Evolutionary conservation across 1,139 yeast species (phyloP).

Genomic region (Casaregolazyma suthepensis): DNA sequence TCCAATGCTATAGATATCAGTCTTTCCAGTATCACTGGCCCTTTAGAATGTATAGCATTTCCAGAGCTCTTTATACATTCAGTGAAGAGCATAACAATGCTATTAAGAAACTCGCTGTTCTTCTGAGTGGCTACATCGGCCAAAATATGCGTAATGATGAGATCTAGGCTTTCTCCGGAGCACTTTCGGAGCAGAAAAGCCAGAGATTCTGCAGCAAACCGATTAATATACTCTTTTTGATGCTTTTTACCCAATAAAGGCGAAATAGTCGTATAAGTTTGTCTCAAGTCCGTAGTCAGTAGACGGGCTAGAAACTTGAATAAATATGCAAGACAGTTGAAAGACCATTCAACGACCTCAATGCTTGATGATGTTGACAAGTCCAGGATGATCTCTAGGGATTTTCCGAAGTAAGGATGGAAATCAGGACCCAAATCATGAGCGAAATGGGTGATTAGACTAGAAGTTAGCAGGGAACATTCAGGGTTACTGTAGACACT

Average conservation of each 20-base stretch:
- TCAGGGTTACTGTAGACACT: background rate
- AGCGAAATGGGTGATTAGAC: slow-evolving; percentile 70
- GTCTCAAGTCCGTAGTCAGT: slow-evolving; percentile 54
- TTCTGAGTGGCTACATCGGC: slow-evolving; percentile 38
- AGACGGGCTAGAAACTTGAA: slow-evolving; percentile 77
- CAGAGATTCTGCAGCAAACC: slow-evolving; percentile 88
- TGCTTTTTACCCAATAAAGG: slow-evolving; percentile 51
- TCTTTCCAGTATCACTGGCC: slow-evolving; percentile 42
- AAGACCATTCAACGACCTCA: slow-evolving; percentile 74
- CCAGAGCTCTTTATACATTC: slow-evolving; percentile 73
- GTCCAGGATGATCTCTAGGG: slow-evolving; percentile 48
- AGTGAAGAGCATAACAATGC: slow-evolving; percentile 57
- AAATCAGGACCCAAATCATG: slow-evolving; percentile 94
- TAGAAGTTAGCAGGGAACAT: slow-evolving; percentile 10
- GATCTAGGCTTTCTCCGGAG: slow-evolving; percentile 41
- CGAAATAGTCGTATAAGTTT: slow-evolving; percentile 59
- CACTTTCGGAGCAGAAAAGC: slow-evolving; percentile 77
- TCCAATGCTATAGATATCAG: slow-evolving; percentile 24
- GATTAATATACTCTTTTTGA: slow-evolving; percentile 57
- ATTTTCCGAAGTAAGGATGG: slow-evolving; percentile 54
- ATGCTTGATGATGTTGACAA: slow-evolving; percentile 45
- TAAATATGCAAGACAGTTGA: slow-evolving; percentile 78
- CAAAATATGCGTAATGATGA: slow-evolving; percentile 48
- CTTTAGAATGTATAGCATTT: slow-evolving; percentile 68
- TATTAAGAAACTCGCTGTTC: slow-evolving; percentile 44